Evolutionary conservation across 2,329 filamentous ascomycete species (phyloP), one percentile per base, ranked within the genome.

Genomic region (Calonectria honghensis): DNA sequence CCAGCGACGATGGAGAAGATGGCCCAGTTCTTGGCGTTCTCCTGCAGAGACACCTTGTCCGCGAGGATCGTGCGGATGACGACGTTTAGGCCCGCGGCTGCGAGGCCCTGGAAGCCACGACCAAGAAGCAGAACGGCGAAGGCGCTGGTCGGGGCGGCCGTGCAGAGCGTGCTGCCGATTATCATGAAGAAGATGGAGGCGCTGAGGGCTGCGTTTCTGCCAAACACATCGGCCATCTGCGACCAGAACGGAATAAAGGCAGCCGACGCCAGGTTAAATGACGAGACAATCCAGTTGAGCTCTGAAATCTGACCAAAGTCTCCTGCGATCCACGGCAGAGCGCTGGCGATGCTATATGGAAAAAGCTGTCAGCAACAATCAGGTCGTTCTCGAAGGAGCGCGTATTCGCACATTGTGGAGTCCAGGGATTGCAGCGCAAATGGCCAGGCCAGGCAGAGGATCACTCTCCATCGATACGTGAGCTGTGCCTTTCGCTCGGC

Each of bases 261-360:
- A 1, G 93, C 92, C 0, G 91, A 91, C 0, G 92, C 93, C 18
- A 95, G 85, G 68, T 92, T 94, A 83, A 94, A 94, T 9, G 92
- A 87, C 0, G 93, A 92, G 24, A 94, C 90, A 79, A 95, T 93
- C 92, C 92, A 94, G 79, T 93, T 94, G 2, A 93, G 86, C 78
- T 93, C 89, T 24, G 89, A 87, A 6, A 91, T 81, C 79, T 91
- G 81, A 74, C 87, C 89, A 82, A 94, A 94, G 79, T 94, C 90
- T 0, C 89, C 86, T 4, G 92, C 92, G 63, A 94, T 94, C 76
- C 89, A 91, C 0, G 84, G 84, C 29, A 85, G 74, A 4, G 84
- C 84, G 37, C 83, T 85, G 6, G 84, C 84, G 41, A 85, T 83
- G 16, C 84, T 85, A 4, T 63, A 45, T 24, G 24, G 24, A 20